phyloP scores from a whole-genome alignment of 495 filamentous ascomycete species.

The Penicillium simplicissimum region DNA sequence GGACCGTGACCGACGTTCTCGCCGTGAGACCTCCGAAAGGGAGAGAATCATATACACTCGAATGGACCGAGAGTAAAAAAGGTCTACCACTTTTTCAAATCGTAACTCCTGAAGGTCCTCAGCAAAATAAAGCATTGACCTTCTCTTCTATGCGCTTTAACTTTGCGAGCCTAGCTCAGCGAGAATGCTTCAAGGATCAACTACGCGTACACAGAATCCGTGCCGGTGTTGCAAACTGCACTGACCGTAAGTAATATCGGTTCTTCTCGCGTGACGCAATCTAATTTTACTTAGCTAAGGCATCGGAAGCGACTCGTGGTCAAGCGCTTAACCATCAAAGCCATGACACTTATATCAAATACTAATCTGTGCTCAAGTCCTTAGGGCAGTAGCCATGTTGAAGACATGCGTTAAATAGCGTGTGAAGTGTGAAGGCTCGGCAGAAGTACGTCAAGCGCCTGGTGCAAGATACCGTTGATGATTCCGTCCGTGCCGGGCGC shows the following conservation, averaged over 20 bases:
- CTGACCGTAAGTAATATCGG: not conserved
- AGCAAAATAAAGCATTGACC: not conserved
- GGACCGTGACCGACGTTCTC: slow-evolving; percentile 19
- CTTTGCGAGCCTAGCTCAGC: slow-evolving; percentile 13
- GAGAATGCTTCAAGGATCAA: slow-evolving; percentile 13
- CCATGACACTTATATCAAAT: slow-evolving; percentile 24
- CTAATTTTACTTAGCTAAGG: slow-evolving; percentile 17
- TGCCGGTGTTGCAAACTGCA: slow-evolving; percentile 5
- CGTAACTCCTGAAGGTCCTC: not conserved
- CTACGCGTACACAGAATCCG: slow-evolving; percentile 18
- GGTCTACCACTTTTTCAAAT: not conserved
- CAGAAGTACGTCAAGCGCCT: no score
- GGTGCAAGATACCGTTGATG: no score
- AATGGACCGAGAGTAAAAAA: not conserved
- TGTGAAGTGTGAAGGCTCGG: no score
- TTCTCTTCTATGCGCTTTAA: slow-evolving; percentile 14
- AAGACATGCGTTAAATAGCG: no score
- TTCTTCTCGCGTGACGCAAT: not conserved
- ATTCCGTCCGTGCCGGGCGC: no score
- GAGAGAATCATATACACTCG: slow-evolving; percentile 22
- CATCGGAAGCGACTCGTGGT: slow-evolving; percentile 17
- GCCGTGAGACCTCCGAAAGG: slow-evolving; percentile 15
- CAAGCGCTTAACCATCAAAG: slow-evolving; percentile 19
- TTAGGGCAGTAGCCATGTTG: no score
- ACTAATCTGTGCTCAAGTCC: slow-evolving; percentile 16